Percentiles rank a stretch among this genome's conserved stretches.
Evolutionary conservation across 2,329 filamentous ascomycete genomes (phyloP).

Genomic region (Aulographum hederae): DNA sequence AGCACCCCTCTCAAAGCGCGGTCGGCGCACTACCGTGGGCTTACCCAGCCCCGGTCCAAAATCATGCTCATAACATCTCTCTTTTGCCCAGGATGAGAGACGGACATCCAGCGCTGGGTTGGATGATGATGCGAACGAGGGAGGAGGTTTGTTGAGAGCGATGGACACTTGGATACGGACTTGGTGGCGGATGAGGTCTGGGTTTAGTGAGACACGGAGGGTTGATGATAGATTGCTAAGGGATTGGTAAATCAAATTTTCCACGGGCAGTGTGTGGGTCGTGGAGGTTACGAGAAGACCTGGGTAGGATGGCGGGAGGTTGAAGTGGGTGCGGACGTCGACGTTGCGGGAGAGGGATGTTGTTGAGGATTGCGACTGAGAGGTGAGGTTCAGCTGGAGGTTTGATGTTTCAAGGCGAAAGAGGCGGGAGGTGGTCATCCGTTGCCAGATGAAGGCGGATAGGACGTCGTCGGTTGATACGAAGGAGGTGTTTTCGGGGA

Average conservation of each 20-base stretch:
- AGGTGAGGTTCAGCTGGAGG: too few species aligned
- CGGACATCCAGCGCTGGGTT: conserved; percentile 25
- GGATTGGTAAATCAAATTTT: conserved; percentile 13
- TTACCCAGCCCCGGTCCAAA: conserved; percentile 28
- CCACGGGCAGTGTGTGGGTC: conserved; percentile 16
- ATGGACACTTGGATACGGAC: too few species aligned
- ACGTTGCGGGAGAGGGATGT: conserved; percentile 29
- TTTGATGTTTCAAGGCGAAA: conserved; percentile 14
- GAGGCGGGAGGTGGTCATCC: conserved; percentile 22
- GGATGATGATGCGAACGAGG: conserved; percentile 19
- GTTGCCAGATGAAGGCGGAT: conserved; percentile 32
- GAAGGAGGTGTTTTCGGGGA: conserved; percentile 12
- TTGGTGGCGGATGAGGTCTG: conserved; percentile 16
- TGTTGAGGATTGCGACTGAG: neutral
- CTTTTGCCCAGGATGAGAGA: conserved; percentile 36
- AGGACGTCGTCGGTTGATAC: conserved; percentile 37
- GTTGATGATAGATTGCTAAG: conserved; percentile 17
- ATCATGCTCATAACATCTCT: conserved; percentile 25
- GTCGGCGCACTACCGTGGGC: conserved; percentile 30
- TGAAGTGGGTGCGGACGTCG: conserved; percentile 26
- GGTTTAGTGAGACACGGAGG: conserved; percentile 22
- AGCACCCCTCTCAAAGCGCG: conserved; percentile 19
- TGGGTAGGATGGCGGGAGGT: conserved; percentile 25
- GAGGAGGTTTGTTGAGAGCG: conserved; percentile 15
- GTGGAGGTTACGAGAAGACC: conserved; percentile 31